Conservation (phyloP, 805 yeast genomes). For the Vanderwaltozyma polyspora region DNA sequence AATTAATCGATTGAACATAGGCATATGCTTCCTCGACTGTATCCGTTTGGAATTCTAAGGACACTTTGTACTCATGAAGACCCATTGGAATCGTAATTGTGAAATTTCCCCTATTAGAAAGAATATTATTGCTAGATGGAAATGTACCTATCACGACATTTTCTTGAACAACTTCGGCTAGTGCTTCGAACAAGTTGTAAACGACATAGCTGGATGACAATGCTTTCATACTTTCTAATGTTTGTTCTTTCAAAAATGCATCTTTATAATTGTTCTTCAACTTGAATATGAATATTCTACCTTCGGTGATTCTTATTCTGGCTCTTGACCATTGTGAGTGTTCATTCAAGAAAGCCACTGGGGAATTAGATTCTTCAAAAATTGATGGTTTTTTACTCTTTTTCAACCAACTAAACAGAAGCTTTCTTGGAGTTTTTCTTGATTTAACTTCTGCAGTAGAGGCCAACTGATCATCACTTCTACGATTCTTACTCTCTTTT, state of each 20-base stretch:
- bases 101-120: constrained; percentile 12
- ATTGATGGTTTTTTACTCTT: constrained; percentile 7
- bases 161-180: constrained; percentile 21
- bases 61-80: constrained; percentile 20
- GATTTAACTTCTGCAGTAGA: not conserved
- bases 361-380: constrained; percentile 7
- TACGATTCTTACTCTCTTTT: not conserved
- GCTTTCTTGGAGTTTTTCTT: constrained; percentile 1
- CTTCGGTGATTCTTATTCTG: constrained; percentile 17
- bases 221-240: constrained; percentile 2
- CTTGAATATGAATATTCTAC: constrained; percentile 19
- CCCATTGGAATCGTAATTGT: constrained; percentile 16
- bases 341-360: constrained; percentile 16
- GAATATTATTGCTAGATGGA: not conserved
- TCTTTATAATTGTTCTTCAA: not conserved
- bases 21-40: constrained; percentile 56
- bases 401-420: constrained; percentile 15
- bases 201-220: constrained; percentile 11
- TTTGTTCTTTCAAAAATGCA: not conserved
- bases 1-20: constrained; percentile 69
- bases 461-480: not conserved
- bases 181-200: constrained; percentile 18
- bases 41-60: constrained; percentile 53
- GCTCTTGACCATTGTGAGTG: constrained; percentile 14
- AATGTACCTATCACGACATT: constrained; percentile 14